phyloP scores from a whole-genome alignment of 768 basidiomycete genomes.

The Daedaleopsis sinensis region DNA sequence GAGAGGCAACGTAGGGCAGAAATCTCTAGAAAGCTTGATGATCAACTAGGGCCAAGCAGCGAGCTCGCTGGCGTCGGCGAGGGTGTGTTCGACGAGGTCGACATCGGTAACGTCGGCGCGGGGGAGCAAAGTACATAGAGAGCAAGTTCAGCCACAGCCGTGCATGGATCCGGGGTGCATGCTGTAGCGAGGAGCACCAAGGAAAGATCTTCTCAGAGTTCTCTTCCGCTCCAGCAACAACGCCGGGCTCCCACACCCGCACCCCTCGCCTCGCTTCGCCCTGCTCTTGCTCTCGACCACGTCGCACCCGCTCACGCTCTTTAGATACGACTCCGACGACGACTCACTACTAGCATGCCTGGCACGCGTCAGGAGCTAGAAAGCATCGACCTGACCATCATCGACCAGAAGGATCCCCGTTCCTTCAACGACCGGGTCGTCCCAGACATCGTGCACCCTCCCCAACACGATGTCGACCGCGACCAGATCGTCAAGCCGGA shows the following conservation, averaged over 20 bases:
- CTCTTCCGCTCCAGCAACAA: conserved; percentile 13
- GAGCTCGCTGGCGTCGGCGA: too few species aligned
- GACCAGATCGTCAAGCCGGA: conserved; percentile 25
- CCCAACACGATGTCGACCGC: conserved; percentile 18
- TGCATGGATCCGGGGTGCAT: not conserved
- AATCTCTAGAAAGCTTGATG: too few species aligned
- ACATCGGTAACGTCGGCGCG: not conserved
- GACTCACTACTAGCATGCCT: conserved; percentile 10
- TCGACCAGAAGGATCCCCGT: conserved; percentile 16
- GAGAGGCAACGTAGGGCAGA: too few species aligned
- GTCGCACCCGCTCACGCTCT: conserved; percentile 4
- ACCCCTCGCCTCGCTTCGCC: not conserved
- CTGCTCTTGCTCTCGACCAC: conserved; percentile 1
- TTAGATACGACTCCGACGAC: conserved; percentile 2
- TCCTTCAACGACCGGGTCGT: conserved; percentile 16
- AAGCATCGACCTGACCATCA: conserved; percentile 12
- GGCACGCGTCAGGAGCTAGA: conserved; percentile 9
- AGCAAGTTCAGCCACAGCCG: not conserved
- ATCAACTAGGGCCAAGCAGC: too few species aligned
- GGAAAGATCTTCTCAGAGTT: conserved; percentile 1
- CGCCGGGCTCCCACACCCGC: not conserved
- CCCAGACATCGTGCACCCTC: conserved; percentile 17
- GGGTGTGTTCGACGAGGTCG: not conserved
- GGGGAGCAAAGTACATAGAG: not conserved
- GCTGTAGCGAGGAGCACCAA: not conserved